Conservation (phyloP, 768 basidiomycete genomes). For the Fomitopsis serialis region DNA sequence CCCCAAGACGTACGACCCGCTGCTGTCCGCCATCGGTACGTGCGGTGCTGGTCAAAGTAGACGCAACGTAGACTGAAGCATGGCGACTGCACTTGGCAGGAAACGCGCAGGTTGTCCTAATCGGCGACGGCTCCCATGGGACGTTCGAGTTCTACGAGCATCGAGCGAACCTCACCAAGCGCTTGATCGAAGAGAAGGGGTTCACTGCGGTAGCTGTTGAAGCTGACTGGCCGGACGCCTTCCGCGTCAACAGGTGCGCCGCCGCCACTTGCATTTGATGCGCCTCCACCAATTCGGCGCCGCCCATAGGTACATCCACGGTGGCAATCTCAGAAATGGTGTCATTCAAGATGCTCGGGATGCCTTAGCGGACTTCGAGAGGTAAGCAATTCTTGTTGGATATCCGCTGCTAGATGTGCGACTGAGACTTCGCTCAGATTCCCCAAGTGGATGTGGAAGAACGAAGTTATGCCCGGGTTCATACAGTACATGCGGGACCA, state of each 20-base stretch:
- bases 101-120: constrained; percentile 22
- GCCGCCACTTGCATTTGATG: not conserved
- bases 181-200: constrained; percentile 23
- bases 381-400: constrained; percentile 5
- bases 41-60: not conserved
- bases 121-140: constrained; percentile 26
- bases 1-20: constrained; percentile 16
- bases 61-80: no score
- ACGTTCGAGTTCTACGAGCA: constrained; percentile 26
- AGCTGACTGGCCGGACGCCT: constrained; percentile 29
- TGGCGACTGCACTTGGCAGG: constrained; percentile 6
- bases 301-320: constrained; percentile 15
- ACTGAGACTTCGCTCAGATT: constrained; percentile 10
- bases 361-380: constrained; percentile 15
- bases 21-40: constrained; percentile 18
- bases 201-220: constrained; percentile 24
- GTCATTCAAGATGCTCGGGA: constrained; percentile 11
- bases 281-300: not conserved
- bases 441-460: constrained; percentile 29
- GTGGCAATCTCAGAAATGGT: constrained; percentile 7
- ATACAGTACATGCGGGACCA: constrained; percentile 18
- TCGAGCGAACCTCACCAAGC: constrained; percentile 24
- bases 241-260: constrained; percentile 21
- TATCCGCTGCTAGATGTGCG: not conserved
- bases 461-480: constrained; percentile 22